Evolutionary conservation across 108 stramenopile genomes (phyloP).

Genomic region (Skeletonema marinoi): DNA sequence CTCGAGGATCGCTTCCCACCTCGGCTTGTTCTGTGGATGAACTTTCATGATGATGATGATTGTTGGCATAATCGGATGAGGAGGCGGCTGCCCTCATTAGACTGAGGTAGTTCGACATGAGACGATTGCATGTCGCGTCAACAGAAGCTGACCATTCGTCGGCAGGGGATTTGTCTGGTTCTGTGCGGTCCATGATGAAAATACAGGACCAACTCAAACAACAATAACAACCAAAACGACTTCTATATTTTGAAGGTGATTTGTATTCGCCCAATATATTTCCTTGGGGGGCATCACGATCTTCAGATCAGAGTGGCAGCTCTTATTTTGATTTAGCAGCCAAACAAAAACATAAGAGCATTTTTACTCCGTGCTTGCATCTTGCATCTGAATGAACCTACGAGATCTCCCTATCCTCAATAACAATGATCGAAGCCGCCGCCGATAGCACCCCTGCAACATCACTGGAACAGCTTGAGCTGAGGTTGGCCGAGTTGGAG

Average conservation of each 20-base stretch:
- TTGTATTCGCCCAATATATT: no score
- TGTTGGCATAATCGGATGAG: slow-evolving; percentile 20
- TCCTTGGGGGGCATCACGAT: no score
- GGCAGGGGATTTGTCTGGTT: slow-evolving; percentile 74
- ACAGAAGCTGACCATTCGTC: slow-evolving; percentile 77
- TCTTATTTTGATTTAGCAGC: no score
- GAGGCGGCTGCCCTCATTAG: slow-evolving; percentile 74
- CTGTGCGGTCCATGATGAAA: slow-evolving; percentile 75
- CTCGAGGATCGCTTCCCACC: slow-evolving; percentile 38
- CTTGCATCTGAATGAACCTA: not conserved
- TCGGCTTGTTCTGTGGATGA: slow-evolving; percentile 1
- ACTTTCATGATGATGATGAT: slow-evolving; percentile 40
- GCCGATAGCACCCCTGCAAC: not conserved
- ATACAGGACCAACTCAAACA: no score
- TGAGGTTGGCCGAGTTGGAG: slow-evolving; percentile 33
- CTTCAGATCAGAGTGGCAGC: no score
- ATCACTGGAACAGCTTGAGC: slow-evolving; percentile 27
- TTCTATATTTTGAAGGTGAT: no score
- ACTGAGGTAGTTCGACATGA: slow-evolving; percentile 81
- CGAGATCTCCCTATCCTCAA: not conserved
- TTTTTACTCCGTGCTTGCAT: no score
- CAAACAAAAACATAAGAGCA: no score
- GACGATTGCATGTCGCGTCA: slow-evolving; percentile 84
- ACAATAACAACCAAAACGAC: no score
- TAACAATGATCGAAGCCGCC: not conserved